Evolutionary conservation across 257 asterid genomes (phyloP).

Genomic region (Solanum piurae): DNA sequence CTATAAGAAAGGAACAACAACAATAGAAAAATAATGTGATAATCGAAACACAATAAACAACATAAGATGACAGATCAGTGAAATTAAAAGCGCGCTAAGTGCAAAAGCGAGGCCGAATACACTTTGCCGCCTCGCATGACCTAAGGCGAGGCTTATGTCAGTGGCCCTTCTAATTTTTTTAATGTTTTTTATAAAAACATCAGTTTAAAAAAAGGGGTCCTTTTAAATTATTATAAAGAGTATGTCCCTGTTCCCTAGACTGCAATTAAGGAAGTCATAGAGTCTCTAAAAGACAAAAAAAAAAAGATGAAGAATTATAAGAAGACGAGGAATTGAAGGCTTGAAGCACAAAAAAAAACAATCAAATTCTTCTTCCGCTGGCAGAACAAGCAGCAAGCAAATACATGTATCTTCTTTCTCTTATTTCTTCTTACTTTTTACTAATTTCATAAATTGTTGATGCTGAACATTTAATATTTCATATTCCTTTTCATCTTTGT

Average conservation of each 20-base stretch:
- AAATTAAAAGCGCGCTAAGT: neutral
- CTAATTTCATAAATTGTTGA: neutral
- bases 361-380: neutral
- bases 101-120: neutral
- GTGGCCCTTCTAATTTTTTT: neutral
- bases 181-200: neutral
- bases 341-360: neutral
- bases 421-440: neutral
- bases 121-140: neutral
- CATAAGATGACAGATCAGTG: neutral
- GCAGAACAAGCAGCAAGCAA: neutral
- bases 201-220: neutral
- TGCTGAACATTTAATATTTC: neutral
- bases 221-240: neutral
- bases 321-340: neutral
- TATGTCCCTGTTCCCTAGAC: neutral
- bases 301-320: too few relatives aligned
- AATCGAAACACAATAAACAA: neutral
- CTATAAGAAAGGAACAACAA: neutral
- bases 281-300: neutral
- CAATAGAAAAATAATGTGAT: neutral
- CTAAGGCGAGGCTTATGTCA: neutral
- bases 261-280: neutral
- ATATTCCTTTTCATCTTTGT: neutral
- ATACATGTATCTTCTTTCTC: neutral